Base-by-base conservation (phyloP, 495 filamentous ascomycete genomes). In the Annulohypoxylon moriforme region DNA sequence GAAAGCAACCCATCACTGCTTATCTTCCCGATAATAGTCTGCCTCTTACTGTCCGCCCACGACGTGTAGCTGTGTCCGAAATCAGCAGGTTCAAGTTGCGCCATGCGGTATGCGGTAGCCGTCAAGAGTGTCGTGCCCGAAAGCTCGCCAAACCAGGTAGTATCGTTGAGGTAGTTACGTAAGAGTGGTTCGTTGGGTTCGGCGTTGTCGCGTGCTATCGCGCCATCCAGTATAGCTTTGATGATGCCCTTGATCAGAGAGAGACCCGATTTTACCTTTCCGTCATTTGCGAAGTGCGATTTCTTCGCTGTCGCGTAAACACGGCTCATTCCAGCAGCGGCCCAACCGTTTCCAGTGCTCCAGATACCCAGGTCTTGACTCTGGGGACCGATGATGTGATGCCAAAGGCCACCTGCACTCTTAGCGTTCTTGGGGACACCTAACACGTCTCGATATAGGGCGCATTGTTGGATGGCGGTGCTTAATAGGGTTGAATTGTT, bases 311-410 rank as follows among this genome's bases (percentile, higher is more conserved):
- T 87, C 4, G 84, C 81, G 0, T 85, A 70, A 33, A 87, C 83
- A 33, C 85, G 79, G 18, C 75, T 76, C 77, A 85, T 84, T 0
- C 85, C 85, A 10, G 80, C 81, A 0, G 80, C 82, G 1, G 84
- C 85, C 85, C 85, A 88, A 25, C 65, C 85, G 59, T 86, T 86
- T 10, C 85, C 82, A 10, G 84, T 86, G 64, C 81, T 84, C 85
- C 85, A 87, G 3, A 80, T 71, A 7, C 80, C 84, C 16, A 74
- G 57, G 71, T 87, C 84, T 16, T 77, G 69, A 57, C 71, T 78
- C 34, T 82, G 70, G 3, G 81, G 81, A 6, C 83, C 84, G 44
- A 82, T 72, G 67, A 87, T 85, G 64, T 87, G 85, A 22, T 78
- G 77, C 84, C 85, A 87, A 40, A 80, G 72, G 13, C 73, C 73